Evolutionary conservation across 2,329 filamentous ascomycete species (phyloP).

Genomic region (Catunica adiposa): DNA sequence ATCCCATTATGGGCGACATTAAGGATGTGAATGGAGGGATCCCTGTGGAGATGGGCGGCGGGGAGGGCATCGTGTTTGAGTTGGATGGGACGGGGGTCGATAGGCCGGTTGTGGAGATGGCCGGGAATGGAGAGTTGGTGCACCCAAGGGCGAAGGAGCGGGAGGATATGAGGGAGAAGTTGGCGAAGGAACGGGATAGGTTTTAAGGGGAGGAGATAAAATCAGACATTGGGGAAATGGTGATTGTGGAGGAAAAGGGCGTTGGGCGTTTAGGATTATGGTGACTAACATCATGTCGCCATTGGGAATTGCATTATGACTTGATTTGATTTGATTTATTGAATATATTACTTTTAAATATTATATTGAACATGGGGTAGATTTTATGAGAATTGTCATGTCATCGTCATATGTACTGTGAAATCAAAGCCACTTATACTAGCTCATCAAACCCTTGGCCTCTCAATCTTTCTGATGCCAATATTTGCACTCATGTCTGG

Average conservation of each 20-base stretch:
- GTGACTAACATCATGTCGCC: neutral
- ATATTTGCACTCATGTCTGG: neutral
- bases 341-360: neutral
- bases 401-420: neutral
- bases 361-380: too few relatives aligned
- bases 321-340: neutral
- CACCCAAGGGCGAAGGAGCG: slow-evolving; percentile 10
- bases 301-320: neutral
- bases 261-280: neutral
- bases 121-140: slow-evolving; percentile 8
- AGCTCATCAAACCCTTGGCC: neutral
- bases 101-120: slow-evolving; percentile 8
- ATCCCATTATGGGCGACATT: neutral
- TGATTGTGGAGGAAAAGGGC: neutral
- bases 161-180: slow-evolving; percentile 18
- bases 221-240: neutral
- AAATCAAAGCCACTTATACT: neutral
- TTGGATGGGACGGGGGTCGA: slow-evolving; percentile 11
- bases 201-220: neutral
- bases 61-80: slow-evolving; percentile 8
- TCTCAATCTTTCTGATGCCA: neutral
- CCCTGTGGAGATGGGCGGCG: neutral
- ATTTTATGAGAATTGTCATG: too few relatives aligned
- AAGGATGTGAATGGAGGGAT: neutral
- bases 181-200: neutral